phyloP scores from a whole-genome alignment of 1,139 yeast species.

The Magnusiomyces sp. region DNA sequence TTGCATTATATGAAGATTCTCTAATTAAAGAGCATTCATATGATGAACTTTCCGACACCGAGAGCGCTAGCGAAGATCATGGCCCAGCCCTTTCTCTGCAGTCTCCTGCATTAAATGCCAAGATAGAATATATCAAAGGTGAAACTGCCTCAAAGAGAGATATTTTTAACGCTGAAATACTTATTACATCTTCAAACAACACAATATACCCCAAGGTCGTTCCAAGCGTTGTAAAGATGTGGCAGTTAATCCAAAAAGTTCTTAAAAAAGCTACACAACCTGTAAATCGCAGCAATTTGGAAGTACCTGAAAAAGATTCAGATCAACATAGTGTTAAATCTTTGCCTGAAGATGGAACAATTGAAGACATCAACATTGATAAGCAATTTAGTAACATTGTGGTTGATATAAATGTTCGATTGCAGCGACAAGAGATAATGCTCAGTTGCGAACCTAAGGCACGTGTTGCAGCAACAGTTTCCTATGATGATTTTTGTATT shows the following conservation, averaged over 20 bases:
- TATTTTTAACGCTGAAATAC: conserved; percentile 43
- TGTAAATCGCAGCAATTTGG: not conserved
- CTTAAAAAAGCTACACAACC: conserved; percentile 10
- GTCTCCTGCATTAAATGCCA: conserved; percentile 68
- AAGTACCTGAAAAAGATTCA: not conserved
- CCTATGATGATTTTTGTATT: conserved; percentile 54
- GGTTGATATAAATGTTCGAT: conserved; percentile 51
- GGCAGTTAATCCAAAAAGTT: conserved; percentile 25
- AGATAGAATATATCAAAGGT: conserved; percentile 37
- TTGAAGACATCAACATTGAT: conserved; percentile 12
- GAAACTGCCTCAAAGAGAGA: conserved; percentile 35
- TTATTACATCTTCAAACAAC: conserved; percentile 68
- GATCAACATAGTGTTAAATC: not conserved
- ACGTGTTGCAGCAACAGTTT: conserved; percentile 78
- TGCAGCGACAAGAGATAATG: conserved; percentile 65
- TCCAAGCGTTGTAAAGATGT: conserved; percentile 61
- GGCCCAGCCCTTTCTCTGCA: conserved; percentile 55
- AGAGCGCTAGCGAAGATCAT: conserved; percentile 1
- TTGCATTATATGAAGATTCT: conserved; percentile 20
- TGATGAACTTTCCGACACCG: conserved; percentile 7
- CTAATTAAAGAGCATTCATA: not conserved
- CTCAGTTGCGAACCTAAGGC: conserved; percentile 92
- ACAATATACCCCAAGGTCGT: conserved; percentile 64
- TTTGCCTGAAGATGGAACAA: not conserved
- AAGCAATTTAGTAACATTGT: conserved; percentile 41